Conservation (phyloP, 2,329 filamentous ascomycete species). For the Phialophora tarda region DNA sequence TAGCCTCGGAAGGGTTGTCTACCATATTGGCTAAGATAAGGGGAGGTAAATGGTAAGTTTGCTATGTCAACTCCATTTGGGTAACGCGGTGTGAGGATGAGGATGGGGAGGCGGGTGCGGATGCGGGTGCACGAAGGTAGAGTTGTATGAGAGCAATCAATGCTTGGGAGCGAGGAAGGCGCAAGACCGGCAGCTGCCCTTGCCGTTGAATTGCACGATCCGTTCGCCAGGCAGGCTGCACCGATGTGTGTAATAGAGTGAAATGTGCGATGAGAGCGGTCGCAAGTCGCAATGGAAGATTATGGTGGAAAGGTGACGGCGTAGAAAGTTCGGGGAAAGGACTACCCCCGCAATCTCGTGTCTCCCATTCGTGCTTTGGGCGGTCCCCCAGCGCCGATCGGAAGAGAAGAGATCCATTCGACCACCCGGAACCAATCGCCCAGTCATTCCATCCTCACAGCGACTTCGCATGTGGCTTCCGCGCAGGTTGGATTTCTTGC, state of each 20-base stretch:
- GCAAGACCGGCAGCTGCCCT: neutral
- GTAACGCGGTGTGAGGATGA: constrained; percentile 13
- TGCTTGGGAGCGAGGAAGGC: neutral
- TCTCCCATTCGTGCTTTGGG: constrained; percentile 2
- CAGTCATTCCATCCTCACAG: neutral
- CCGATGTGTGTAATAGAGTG: neutral
- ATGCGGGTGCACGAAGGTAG: neutral
- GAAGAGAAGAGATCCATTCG: neutral
- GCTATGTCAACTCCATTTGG: constrained; percentile 31
- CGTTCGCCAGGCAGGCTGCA: constrained; percentile 1
- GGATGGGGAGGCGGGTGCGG: neutral
- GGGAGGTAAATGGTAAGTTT: constrained; percentile 19
- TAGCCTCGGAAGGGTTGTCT: constrained; percentile 31
- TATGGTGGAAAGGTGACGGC: constrained; percentile 5
- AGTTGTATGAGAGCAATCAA: neutral
- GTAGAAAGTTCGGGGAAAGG: constrained; percentile 14
- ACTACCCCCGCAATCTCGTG: constrained; percentile 23
- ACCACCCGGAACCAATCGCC: constrained; percentile 14
- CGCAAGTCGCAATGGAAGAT: constrained; percentile 7
- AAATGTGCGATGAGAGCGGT: constrained; percentile 6
- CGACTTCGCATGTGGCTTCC: neutral
- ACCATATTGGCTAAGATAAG: constrained; percentile 31
- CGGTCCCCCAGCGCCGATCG: constrained; percentile 6
- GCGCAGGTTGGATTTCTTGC: neutral
- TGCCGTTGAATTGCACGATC: neutral